Percentiles rank a stretch among this genome's conserved stretches.
These are phyloP conservation scores for Camelina sativa DNA, from an alignment of 345 rosid species.

Conservation along the genomic window DNA sequence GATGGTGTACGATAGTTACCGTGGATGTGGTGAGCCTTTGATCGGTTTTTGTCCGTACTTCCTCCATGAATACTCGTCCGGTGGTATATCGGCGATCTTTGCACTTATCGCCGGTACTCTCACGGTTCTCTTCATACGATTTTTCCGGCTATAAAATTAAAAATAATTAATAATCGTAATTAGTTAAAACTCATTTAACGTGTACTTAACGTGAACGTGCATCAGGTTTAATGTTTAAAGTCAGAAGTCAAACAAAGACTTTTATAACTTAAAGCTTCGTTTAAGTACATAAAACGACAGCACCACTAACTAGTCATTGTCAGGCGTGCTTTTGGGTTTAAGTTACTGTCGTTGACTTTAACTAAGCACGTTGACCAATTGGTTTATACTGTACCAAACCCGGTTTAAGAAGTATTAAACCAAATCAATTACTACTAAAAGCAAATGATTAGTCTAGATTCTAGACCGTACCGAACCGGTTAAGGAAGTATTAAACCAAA, in stretches of 20 bases:
- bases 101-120: conserved; percentile 86
- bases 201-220: background rate
- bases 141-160: conserved; percentile 53
- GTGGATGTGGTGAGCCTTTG: conserved; percentile 91
- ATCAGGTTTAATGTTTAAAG: background rate
- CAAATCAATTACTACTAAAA: background rate
- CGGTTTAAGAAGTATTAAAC: conserved; percentile 1
- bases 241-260: conserved; percentile 23
- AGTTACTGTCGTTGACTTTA: conserved; percentile 22
- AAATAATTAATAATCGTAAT: background rate
- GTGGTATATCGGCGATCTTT: conserved; percentile 85
- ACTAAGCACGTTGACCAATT: background rate
- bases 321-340: conserved; percentile 22
- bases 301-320: conserved; percentile 18
- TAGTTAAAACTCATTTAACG: background rate
- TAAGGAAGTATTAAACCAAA: background rate
- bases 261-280: background rate
- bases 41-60: conserved; percentile 97
- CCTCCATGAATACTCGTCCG: conserved; percentile 91
- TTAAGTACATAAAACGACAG: conserved; percentile 20
- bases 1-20: conserved; percentile 51
- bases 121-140: conserved; percentile 67
- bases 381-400: background rate
- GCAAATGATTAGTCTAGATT: background rate
- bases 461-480: background rate